Percentiles rank a stretch among this genome's conserved stretches.
phyloP scores from a whole-genome alignment of 345 rosid species.

The Eucalyptus urophylla region DNA sequence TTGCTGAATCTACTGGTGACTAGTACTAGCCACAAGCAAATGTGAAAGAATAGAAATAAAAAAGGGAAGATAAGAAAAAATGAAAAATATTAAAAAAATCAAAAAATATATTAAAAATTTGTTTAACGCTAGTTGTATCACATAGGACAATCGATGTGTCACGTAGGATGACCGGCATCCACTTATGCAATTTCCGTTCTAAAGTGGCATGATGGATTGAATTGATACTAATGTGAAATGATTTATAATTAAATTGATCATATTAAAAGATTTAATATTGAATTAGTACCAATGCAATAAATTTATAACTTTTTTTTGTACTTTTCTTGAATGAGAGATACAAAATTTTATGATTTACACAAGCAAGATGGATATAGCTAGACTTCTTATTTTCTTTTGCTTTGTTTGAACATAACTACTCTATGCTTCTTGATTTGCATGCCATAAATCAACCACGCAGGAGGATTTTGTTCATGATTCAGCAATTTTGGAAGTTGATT shows the following conservation, averaged over 20 bases:
- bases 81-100: accelerated
- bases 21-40: accelerated
- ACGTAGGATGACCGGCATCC: accelerated
- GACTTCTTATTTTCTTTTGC: not conserved
- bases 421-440: not conserved
- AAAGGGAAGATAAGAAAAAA: too few species aligned
- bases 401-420: not conserved
- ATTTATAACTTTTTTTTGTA: too few species aligned
- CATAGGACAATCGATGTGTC: accelerated
- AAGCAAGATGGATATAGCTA: not conserved
- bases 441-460: not conserved
- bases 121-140: accelerated
- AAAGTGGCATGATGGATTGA: accelerated
- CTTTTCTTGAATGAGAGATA: accelerated
- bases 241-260: too few species aligned
- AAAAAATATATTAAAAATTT: too few species aligned
- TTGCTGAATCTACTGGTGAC: accelerated
- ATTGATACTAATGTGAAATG: accelerated
- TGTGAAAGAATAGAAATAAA: too few species aligned
- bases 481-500: not conserved
- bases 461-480: not conserved
- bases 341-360: not conserved
- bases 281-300: accelerated
- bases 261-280: accelerated
- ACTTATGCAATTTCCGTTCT: accelerated